Base-by-base conservation (phyloP, 805 yeast species). In the Myxozyma monticola region DNA sequence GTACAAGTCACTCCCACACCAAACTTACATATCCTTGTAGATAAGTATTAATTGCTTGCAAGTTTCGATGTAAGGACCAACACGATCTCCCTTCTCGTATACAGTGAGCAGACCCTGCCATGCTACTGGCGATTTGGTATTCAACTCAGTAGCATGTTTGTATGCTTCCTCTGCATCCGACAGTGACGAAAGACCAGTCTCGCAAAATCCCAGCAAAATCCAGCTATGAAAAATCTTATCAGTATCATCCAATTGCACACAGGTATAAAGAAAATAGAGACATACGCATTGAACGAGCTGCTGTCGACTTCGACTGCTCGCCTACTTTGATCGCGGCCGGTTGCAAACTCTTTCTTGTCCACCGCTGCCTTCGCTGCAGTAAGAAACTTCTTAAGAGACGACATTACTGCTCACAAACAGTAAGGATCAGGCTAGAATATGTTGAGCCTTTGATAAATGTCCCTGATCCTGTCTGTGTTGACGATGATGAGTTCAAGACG, bases 21-120 rank as follows among this genome's bases (percentile, higher is more conserved):
- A n/a, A 28, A 28, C 57, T 22, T 35, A 53, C 57, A 28, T 12
- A 12, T 49, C 43, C 33, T 56, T 56, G 21, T 51, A 57, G 37
- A 61, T 22, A 22, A 51, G 31, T 9, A 64, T 39, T 39, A 62
- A 39, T 7, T 54, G 56, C 18, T 50, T 51, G 3, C 57, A 35
- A 1, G 62, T 51, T 1, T 60, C 56, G 9, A 68, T 45, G 37
- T 59, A 59, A 9, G 45, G 51, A 3, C 33, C 21, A 17, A 48
- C 51, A 21, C 62, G 53, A 12, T 60, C 54, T n/a, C 31, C 42
- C 9, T 46, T 50, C 15, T 60, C 60, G 37, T 62, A 59, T 3
- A 65, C 43, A 9, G 54, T 48, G 33, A 81, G 68, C 51, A 83
- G 73, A 0, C 98, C 98, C 62, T 86, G 88, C 95, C 93, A 90